Base-by-base conservation (phyloP, 768 basidiomycete species). In the Podaxis mareebaensis region DNA sequence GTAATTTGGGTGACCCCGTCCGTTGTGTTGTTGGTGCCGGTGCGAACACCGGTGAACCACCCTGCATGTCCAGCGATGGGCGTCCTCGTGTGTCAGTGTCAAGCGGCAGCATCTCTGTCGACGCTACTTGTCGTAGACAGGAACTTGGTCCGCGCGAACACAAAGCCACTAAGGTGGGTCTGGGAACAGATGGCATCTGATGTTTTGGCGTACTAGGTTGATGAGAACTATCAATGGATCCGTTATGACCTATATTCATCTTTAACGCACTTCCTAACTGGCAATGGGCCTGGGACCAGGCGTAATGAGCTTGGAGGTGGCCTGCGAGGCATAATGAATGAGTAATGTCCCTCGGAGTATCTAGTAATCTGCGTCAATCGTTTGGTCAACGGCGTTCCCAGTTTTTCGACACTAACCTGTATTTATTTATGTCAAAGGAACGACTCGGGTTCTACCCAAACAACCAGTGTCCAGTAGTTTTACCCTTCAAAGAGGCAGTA, bases 241-340 rank as follows among this genome's bases (percentile, higher is more conserved):
- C 70, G 66, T 61, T 38, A 62, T 20, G 30, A 28, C 24, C 54
- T 58, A 56, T n/a, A 58, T 42, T 48, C 6, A 51, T 24, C 26
- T 44, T 39, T 17, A 40, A 69, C 76, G 67, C 70, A 78, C 81
- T 74, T 77, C 68, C 88, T 81, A n/a, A 83, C 71, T 2, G 89
- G 88, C 28, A 83, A 79, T 4, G 89, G 89, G 13, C 89, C 90
- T 40, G 77, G 73, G 61, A 81, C 74, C 61, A 92, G 83, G 53
- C 79, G 83, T 64, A 92, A 84, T 30, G 88, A 79, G 49, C 85
- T 80, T 4, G 91, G 91, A 1, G 91, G 86, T 33, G 83, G 77
- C 33, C 91, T 87, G 68, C 90, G 87, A 58, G 83, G 81, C 89
- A 91, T 91, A 44, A 52, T 46, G 64, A 60, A 11, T 28, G 42